A percentile compares a stretch with the other conserved stretches of the same genome.
Evolutionary conservation across 140 eudicot genomes (phyloP).

Genomic region (Cichorium intybus): DNA sequence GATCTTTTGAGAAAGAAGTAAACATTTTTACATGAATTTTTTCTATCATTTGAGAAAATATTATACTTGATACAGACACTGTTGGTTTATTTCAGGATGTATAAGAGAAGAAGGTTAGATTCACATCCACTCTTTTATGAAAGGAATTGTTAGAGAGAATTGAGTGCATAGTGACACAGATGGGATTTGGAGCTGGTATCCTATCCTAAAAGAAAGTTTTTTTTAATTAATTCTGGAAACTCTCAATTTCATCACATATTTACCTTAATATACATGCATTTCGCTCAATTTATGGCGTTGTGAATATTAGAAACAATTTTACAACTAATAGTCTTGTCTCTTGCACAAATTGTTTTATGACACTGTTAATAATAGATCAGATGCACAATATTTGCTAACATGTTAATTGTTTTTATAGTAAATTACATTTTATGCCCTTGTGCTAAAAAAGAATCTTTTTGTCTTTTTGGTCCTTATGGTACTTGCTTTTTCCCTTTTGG

Average conservation of each 20-base stretch:
- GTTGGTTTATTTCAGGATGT: conserved; percentile 43
- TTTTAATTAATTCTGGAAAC: background rate
- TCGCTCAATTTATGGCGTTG: background rate
- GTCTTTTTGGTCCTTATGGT: no score
- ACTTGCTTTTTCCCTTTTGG: background rate
- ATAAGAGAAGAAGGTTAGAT: conserved; percentile 67
- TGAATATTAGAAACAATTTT: no score
- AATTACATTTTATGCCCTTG: no score
- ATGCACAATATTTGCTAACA: background rate
- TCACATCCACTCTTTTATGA: conserved; percentile 53
- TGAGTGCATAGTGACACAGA: conserved; percentile 41
- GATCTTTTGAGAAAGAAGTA: conserved; percentile 79
- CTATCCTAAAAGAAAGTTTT: background rate
- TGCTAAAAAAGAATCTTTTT: no score
- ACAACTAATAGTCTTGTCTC: no score
- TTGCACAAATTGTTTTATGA: no score
- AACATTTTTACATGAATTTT: background rate
- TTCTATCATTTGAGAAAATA: background rate
- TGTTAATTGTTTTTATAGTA: background rate
- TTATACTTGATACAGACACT: no score
- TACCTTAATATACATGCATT: background rate
- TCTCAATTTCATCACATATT: background rate
- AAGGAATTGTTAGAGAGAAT: conserved; percentile 59
- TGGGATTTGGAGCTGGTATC: conserved; percentile 69
- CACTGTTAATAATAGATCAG: no score